Evolutionary conservation across 2,329 filamentous ascomycete species (phyloP).

Genomic region (Fusarium sp.): DNA sequence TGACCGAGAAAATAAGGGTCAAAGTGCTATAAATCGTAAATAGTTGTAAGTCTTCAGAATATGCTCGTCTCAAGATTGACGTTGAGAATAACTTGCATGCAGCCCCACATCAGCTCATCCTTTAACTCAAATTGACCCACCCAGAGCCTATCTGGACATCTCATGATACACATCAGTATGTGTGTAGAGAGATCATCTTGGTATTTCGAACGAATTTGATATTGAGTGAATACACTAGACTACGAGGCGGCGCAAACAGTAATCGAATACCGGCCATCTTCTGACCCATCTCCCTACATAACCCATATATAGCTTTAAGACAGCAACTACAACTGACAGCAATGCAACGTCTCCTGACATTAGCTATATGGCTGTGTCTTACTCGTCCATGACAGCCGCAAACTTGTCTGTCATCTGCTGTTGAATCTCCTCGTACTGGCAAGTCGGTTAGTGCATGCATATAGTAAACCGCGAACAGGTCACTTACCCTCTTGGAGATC

Average conservation of each 20-base stretch:
- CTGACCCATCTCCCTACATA: conserved; percentile 41
- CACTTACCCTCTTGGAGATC: conserved; percentile 84
- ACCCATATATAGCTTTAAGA: conserved; percentile 50
- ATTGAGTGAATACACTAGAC: conserved; percentile 51
- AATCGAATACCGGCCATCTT: conserved; percentile 46
- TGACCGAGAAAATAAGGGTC: neutral
- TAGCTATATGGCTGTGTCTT: conserved; percentile 54
- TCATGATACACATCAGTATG: neutral
- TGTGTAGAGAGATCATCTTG: neutral
- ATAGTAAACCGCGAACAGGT: neutral
- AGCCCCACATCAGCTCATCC: conserved; percentile 42
- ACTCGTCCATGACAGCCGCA: conserved; percentile 95
- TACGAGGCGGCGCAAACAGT: conserved; percentile 48
- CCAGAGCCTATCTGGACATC: neutral
- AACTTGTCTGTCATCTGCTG: conserved; percentile 98
- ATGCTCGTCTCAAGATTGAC: conserved; percentile 17
- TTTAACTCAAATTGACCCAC: conserved; percentile 31
- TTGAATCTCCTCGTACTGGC: conserved; percentile 89
- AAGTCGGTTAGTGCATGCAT: conserved; percentile 56
- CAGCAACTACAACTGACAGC: conserved; percentile 45
- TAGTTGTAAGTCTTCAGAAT: conserved; percentile 13
- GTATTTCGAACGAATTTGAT: conserved; percentile 44
- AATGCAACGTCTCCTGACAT: conserved; percentile 40
- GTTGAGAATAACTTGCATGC: conserved; percentile 23
- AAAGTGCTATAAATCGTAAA: neutral